Percentiles rank a stretch among this genome's conserved stretches.
phyloP scores from a whole-genome alignment of 768 basidiomycete genomes.

The Calocera viscosa region DNA sequence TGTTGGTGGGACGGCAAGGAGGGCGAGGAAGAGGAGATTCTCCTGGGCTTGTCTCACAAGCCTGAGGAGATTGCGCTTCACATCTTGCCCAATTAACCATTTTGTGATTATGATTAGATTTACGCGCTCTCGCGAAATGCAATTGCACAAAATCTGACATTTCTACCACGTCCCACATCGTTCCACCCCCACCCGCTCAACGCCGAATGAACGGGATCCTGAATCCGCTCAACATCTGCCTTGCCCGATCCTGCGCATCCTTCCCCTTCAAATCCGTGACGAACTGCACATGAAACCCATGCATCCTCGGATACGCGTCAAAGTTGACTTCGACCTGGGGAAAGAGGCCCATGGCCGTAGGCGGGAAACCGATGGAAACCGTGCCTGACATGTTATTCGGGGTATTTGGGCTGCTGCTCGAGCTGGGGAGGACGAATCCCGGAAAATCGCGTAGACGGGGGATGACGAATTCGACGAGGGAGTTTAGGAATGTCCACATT shows the following conservation, averaged over 20 bases:
- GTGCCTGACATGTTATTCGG: conserved; percentile 75
- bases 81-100: no score
- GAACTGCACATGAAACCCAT: conserved; percentile 91
- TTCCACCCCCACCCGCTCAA: no score
- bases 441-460: conserved; percentile 84
- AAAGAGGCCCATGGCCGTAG: conserved; percentile 77
- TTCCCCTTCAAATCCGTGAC: conserved; percentile 75
- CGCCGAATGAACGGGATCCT: conserved; percentile 69
- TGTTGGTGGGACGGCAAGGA: no score
- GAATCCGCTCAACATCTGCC: conserved; percentile 79
- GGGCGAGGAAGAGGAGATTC: no score
- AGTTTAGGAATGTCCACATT: conserved; percentile 90
- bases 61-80: no score
- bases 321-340: conserved; percentile 82
- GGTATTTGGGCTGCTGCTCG: conserved; percentile 54
- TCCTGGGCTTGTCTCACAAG: no score
- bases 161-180: neutral
- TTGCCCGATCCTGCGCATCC: conserved; percentile 82
- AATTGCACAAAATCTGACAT: no score
- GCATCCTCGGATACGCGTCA: conserved; percentile 72
- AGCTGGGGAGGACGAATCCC: conserved; percentile 67
- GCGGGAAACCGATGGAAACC: conserved; percentile 75
- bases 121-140: no score
- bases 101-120: no score
- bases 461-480: conserved; percentile 86